Evolutionary conservation across 495 filamentous ascomycete species (phyloP), one percentile per base, ranked within the genome.

Genomic region (Glonium stellatum): DNA sequence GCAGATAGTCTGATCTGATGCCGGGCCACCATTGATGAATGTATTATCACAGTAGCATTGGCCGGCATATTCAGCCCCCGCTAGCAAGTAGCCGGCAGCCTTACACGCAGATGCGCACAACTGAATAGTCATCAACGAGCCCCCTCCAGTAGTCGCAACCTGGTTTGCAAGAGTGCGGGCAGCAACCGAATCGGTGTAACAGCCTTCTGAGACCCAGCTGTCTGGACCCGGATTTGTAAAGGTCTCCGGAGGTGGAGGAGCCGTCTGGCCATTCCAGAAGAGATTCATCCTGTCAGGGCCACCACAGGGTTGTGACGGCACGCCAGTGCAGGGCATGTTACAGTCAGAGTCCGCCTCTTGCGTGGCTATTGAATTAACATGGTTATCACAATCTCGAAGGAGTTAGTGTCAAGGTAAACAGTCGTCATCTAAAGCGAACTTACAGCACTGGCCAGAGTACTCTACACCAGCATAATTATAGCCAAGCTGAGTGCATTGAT

Each of bases 31-130:
- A 25, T 63, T 58, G 1, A 8, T 23, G 22, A 53, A 34, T 8
- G 27, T 19, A 47, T 63, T 63, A 9, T 49, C 60, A 44, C 60
- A 63, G 47, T 41, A 63, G 25, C 60, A 63, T 58, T 63, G 54
- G 31, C 49, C 48, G 5, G 13, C 46, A 25, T 54, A 63, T 39
- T 63, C 60, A 1, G 53, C 44, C 34, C 60, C 60, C n/a, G 60
- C 60, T 23, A 57, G 55, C 25, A 37, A 55, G 59, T 42, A 62
- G 22, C 27, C 27, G 23, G 11, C 22, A 9, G 42, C 47, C 13
- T 25, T 47, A 47, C 59, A 62, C 9, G 42, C 44, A 22, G 21
- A 22, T 8, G 47, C 55, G 31, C 59, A 62, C n/a, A 42, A 15
- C 12, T 27, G 25, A 11, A 47, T 37, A 12, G 51, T 51, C 53